A percentile compares a stretch with the other conserved stretches of the same genome.
These are phyloP conservation scores for Trametes elegans DNA, from an alignment of 768 basidiomycete species.

Conservation along the genomic window DNA sequence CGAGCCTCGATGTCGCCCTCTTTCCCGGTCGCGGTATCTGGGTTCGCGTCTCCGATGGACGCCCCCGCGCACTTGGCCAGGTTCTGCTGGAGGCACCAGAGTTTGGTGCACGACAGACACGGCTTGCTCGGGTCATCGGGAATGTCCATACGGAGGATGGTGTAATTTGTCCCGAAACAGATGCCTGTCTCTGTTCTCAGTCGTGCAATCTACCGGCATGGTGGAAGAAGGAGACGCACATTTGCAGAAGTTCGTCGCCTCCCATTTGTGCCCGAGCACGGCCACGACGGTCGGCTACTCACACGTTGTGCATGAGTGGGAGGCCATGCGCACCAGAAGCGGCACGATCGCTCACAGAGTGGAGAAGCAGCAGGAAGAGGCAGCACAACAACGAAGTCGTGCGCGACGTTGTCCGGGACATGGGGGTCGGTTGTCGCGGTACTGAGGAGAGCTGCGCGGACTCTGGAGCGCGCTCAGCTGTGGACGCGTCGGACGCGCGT, in stretches of 20 bases:
- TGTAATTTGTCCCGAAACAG: slow-evolving; percentile 85
- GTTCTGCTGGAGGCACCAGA: slow-evolving; percentile 94
- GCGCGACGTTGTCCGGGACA: slow-evolving; percentile 16
- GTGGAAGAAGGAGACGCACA: slow-evolving; percentile 43
- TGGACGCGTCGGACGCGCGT: slow-evolving; percentile 15
- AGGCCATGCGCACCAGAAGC: neutral
- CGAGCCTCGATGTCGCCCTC: slow-evolving; percentile 95
- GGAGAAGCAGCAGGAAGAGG: slow-evolving; percentile 21
- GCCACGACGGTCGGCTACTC: slow-evolving; percentile 40
- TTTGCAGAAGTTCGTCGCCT: slow-evolving; percentile 90
- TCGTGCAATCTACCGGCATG: neutral
- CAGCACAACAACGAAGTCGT: slow-evolving; percentile 17
- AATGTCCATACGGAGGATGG: slow-evolving; percentile 75
- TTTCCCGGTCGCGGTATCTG: slow-evolving; percentile 90
- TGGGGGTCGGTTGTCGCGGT: slow-evolving; percentile 12
- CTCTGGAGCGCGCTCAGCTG: too few relatives aligned
- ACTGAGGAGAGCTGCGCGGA: slow-evolving; percentile 7
- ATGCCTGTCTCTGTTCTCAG: slow-evolving; percentile 56
- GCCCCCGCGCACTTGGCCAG: slow-evolving; percentile 81
- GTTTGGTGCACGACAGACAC: slow-evolving; percentile 90
- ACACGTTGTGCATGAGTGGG: neutral
- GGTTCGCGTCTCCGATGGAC: slow-evolving; percentile 80
- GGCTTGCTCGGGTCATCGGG: slow-evolving; percentile 88
- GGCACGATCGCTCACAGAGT: slow-evolving; percentile 18
- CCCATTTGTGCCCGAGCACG: slow-evolving; percentile 67